Evolutionary conservation across 1,284 basidiomycete genomes (phyloP).

Genomic region (Sanguinoderma infundibulare): DNA sequence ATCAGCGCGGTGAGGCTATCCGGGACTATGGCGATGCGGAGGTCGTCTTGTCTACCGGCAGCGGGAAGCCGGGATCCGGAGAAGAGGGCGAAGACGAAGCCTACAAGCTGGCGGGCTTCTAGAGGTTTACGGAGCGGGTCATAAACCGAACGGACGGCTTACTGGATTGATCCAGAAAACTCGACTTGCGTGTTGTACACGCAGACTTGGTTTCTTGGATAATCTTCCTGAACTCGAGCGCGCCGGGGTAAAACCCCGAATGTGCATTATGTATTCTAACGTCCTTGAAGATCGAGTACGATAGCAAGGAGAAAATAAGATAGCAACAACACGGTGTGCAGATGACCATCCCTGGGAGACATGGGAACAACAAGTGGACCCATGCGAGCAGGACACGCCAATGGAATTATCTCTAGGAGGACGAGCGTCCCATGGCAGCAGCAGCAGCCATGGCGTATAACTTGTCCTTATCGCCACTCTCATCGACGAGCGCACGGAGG

Average conservation of each 20-base stretch:
- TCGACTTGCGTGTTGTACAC: too few species aligned
- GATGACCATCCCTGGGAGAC: too few species aligned
- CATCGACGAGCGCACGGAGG: constrained; percentile 62
- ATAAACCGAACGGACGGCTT: neutral
- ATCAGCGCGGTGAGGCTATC: constrained; percentile 57
- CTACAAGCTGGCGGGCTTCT: constrained; percentile 3
- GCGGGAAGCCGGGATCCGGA: neutral
- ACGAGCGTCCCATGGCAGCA: neutral
- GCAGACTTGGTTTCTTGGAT: neutral
- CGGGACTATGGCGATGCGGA: constrained; percentile 11
- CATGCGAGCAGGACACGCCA: too few species aligned
- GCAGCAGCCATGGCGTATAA: constrained; percentile 48
- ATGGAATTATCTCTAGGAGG: neutral
- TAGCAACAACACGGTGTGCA: too few species aligned
- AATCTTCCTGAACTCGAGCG: neutral
- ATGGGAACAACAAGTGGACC: too few species aligned
- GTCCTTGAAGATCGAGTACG: too few species aligned
- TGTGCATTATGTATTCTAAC: too few species aligned
- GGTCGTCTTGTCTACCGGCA: neutral
- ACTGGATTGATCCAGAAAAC: neutral
- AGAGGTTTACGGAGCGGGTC: neutral
- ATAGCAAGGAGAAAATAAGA: too few species aligned
- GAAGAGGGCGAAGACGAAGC: constrained; percentile 1
- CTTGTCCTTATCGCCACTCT: constrained; percentile 55
- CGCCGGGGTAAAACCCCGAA: too few species aligned